Conservation (phyloP, 2,329 filamentous ascomycete species). For the Didymella sp. region DNA sequence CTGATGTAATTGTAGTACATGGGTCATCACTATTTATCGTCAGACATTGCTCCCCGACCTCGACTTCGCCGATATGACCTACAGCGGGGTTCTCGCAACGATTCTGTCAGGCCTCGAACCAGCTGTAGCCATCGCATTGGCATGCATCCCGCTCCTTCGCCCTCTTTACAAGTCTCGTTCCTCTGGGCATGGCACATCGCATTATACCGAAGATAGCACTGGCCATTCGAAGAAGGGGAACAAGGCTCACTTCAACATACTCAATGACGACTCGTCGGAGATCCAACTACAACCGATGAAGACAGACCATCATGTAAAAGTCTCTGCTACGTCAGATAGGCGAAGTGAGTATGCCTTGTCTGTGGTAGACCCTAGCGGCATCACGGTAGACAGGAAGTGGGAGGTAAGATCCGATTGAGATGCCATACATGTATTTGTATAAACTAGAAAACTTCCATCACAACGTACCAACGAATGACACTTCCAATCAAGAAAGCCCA, state of each 20-base stretch:
- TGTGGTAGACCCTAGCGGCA: background rate
- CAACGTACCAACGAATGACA: slow-evolving; percentile 35
- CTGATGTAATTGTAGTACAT: slow-evolving; percentile 20
- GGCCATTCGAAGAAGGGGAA: background rate
- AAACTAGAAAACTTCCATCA: slow-evolving; percentile 29
- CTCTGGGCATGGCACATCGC: background rate
- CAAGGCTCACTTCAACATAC: background rate
- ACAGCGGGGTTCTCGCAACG: slow-evolving; percentile 28
- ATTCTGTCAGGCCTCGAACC: slow-evolving; percentile 31
- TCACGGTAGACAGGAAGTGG: background rate
- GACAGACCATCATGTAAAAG: background rate
- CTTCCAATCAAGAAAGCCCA: slow-evolving; percentile 39
- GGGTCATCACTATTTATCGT: slow-evolving; percentile 35
- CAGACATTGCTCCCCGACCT: slow-evolving; percentile 22
- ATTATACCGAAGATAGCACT: background rate
- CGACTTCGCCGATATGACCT: slow-evolving; percentile 29
- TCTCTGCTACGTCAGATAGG: background rate
- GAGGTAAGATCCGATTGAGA: background rate
- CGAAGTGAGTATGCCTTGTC: background rate
- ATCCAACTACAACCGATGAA: background rate
- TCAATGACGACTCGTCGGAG: background rate
- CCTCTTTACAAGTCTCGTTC: slow-evolving; percentile 15
- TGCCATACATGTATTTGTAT: background rate
- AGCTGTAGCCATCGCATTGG: slow-evolving; percentile 30
- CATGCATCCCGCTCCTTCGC: slow-evolving; percentile 30